Percentiles rank a stretch among this genome's conserved stretches.
Conservation (phyloP, 2,329 filamentous ascomycete genomes). For the Blumeriella jaapii region DNA sequence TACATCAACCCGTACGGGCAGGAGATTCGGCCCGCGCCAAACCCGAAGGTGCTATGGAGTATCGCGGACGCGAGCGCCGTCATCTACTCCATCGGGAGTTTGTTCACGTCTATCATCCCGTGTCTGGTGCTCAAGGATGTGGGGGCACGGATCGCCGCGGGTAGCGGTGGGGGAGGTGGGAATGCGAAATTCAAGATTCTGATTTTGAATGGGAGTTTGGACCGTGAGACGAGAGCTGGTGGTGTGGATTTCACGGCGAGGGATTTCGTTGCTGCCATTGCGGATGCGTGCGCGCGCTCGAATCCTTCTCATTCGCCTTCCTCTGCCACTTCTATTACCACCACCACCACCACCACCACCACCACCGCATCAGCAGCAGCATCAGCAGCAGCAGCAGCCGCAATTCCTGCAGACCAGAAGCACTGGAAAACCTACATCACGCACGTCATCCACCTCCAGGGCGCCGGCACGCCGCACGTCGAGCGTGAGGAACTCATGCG, state of each 20-base stretch:
- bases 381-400: too few species aligned
- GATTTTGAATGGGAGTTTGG: conserved; percentile 66
- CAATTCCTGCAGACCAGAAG: conserved; percentile 25
- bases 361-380: too few species aligned
- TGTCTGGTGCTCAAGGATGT: conserved; percentile 69
- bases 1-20: conserved; percentile 99
- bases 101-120: conserved; percentile 84
- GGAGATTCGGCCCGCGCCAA: conserved; percentile 77
- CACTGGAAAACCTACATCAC: conserved; percentile 64
- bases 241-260: conserved; percentile 53
- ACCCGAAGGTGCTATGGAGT: conserved; percentile 59
- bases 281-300: conserved; percentile 46
- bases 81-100: conserved; percentile 85
- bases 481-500: conserved; percentile 50
- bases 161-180: too few species aligned
- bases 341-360: too few species aligned
- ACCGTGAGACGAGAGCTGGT: conserved; percentile 73
- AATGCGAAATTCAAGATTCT: conserved; percentile 49
- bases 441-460: conserved; percentile 72
- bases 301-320: too few species aligned
- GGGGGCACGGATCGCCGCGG: conserved; percentile 47
- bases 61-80: conserved; percentile 54
- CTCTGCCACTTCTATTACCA: too few species aligned
- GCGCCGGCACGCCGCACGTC: conserved; percentile 55
- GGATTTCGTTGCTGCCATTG: conserved; percentile 76